Conservation (phyloP, 805 yeast genomes). For the Yarrowia sp. region DNA sequence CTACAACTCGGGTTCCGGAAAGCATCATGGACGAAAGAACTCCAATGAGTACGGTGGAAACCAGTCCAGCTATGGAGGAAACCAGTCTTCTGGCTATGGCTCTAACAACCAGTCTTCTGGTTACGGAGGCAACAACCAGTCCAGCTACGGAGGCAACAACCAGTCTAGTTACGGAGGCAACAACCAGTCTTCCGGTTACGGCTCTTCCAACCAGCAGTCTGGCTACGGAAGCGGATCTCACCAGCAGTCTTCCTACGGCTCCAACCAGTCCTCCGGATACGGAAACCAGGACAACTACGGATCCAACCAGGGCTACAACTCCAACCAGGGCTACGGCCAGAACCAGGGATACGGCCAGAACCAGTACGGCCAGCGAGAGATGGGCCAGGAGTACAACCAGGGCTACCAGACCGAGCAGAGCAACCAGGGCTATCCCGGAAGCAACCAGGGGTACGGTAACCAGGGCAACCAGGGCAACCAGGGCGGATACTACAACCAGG, state of each 20-base stretch:
- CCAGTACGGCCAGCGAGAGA: conserved; percentile 12
- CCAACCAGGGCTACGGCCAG: conserved; percentile 7
- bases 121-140: neutral
- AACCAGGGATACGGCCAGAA: conserved; percentile 11
- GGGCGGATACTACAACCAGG: conserved; percentile 16
- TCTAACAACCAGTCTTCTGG: conserved; percentile 8
- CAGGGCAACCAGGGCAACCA: conserved; percentile 11
- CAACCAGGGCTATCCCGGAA: neutral
- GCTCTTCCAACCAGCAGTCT: conserved; percentile 1
- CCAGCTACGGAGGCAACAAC: neutral
- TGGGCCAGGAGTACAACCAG: conserved; percentile 27
- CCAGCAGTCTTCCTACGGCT: conserved; percentile 2
- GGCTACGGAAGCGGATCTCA: neutral
- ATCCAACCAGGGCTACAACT: conserved; percentile 7
- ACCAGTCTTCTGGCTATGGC: conserved; percentile 1
- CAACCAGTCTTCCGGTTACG: neutral
- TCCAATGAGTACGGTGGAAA: neutral
- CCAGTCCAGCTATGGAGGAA: neutral
- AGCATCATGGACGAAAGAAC: conserved; percentile 21
- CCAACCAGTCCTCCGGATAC: conserved; percentile 9
- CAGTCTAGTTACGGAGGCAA: neutral
- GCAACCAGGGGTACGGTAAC: neutral
- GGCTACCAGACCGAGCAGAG: conserved; percentile 17
- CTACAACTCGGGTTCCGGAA: neutral
- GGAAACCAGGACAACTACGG: conserved; percentile 16